Evolutionary conservation across 257 asterid genomes (phyloP), one percentile per base, ranked within the genome.

Genomic region (Solanum sejunctum): DNA sequence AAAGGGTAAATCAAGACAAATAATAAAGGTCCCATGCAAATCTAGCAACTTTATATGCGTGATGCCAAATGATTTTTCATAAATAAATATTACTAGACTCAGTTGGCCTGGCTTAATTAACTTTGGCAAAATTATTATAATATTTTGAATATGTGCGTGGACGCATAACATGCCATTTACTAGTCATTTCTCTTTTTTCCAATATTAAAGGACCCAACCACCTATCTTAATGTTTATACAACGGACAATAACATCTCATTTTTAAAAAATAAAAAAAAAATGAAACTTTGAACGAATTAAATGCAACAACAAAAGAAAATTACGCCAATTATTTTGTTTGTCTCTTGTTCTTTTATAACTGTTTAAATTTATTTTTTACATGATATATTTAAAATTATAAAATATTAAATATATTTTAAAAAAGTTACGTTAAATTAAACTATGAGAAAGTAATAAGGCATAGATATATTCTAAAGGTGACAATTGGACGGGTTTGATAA

Each of bases 21-120:
- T 83, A 21, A 52, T 26, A 54, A 49, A 28, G 87, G 89, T 69
- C 85, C 85, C 89, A 56, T 84, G 81, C 77, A 70, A 32, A 86
- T 86, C 85, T 77, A 58, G 32, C n/a, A 72, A 12, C 63, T 83
- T 77, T 36, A n/a, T 86, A 82, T 60, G 84, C 79, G 82, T 78
- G 82, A 78, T 78, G 64, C 64, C 43, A 78, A 64, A 51, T 52
- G 3, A 23, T 52, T 26, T 67, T 52, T 78, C 43, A 52, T 78
- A 51, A 26, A 9, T 41, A 52, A 78, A 26, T 78, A 32, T 32
- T 66, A 5, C 23, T 51, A 26, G 43, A 51, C 28, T 71, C 12
- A 71, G 36, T 41, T 71, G 45, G 60, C 82, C 17, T 61, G 0
- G 36, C 26, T 58, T 66, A 66, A 15, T 28, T 75, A 47, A 6